Percentiles rank a stretch among this genome's conserved stretches.
Evolutionary conservation across 768 basidiomycete genomes (phyloP).

Genomic region (Lentinula raphanica): DNA sequence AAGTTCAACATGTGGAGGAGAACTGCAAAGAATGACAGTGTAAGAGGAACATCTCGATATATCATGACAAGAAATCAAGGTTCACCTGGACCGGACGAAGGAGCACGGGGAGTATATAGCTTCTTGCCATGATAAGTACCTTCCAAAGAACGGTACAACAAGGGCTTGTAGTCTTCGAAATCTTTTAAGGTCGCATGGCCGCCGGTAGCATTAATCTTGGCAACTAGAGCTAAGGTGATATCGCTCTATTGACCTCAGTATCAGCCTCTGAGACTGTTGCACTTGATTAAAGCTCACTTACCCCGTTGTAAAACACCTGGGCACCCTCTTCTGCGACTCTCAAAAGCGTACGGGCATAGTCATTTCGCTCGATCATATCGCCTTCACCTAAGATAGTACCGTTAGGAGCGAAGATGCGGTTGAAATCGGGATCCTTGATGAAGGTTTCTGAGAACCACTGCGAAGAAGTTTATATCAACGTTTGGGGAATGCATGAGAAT

Average conservation of each 20-base stretch:
- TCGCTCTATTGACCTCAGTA: conserved; percentile 33
- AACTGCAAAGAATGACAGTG: conserved; percentile 20
- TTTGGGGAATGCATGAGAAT: too few species aligned
- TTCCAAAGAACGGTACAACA: conserved; percentile 48
- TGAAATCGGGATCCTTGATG: conserved; percentile 44
- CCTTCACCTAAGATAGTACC: conserved; percentile 52
- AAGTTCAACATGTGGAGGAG: conserved; percentile 63
- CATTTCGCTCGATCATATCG: conserved; percentile 46
- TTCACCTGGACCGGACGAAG: conserved; percentile 47
- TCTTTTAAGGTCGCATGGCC: conserved; percentile 58
- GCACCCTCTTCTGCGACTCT: conserved; percentile 54
- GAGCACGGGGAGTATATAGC: conserved; percentile 59
- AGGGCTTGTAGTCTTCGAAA: conserved; percentile 44
- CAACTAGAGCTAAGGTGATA: conserved; percentile 53
- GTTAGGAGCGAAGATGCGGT: conserved; percentile 49
- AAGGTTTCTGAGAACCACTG: conserved; percentile 24
- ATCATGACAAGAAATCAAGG: neutral
- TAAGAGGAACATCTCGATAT: neutral
- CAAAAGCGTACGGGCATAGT: conserved; percentile 53
- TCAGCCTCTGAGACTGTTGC: conserved; percentile 10
- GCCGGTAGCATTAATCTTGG: conserved; percentile 45
- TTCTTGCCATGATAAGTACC: conserved; percentile 54
- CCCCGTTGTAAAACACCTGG: conserved; percentile 51
- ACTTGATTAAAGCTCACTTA: conserved; percentile 10
- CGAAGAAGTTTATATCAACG: neutral